A percentile compares a stretch with the other conserved stretches of the same genome.
Conservation (phyloP, 1,139 yeast species). For the Magnusiomyces suaveolens region DNA sequence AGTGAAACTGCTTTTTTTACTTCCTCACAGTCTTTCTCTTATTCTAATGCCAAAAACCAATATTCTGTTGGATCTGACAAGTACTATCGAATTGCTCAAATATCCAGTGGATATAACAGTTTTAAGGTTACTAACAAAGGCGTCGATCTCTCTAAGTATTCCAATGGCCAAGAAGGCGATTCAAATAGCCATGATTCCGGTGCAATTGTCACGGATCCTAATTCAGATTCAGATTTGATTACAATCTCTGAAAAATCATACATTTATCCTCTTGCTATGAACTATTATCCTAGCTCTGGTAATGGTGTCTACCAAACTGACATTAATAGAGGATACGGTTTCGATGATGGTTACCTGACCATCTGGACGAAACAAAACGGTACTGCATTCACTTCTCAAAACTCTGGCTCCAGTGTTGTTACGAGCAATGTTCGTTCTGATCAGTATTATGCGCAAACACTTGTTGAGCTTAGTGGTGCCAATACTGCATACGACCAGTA, state of each 20-base stretch:
- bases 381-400: conserved; percentile 5
- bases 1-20: conserved; percentile 9
- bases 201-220: conserved; percentile 7
- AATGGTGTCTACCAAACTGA: conserved; percentile 6
- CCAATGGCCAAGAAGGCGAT: conserved; percentile 5
- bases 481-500: conserved; percentile 8
- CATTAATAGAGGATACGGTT: conserved; percentile 11
- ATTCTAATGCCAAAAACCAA: conserved; percentile 12
- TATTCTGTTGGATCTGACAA: conserved; percentile 7
- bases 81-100: conserved; percentile 10
- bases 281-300: conserved; percentile 1
- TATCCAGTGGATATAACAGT: conserved; percentile 12
- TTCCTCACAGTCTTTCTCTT: conserved; percentile 13
- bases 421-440: conserved; percentile 7
- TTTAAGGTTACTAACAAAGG: conserved; percentile 10
- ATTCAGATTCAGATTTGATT: conserved; percentile 9
- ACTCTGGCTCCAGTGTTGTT: not conserved
- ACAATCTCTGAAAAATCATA: conserved; percentile 11
- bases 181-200: conserved; percentile 6
- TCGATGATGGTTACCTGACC: conserved; percentile 7
- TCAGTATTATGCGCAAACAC: conserved; percentile 10
- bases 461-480: conserved; percentile 5
- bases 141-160: conserved; percentile 6
- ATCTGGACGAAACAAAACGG: conserved; percentile 15
- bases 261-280: conserved; percentile 14